Conservation (phyloP, 2,329 filamentous ascomycete genomes). For the Trichoderma sp. region DNA sequence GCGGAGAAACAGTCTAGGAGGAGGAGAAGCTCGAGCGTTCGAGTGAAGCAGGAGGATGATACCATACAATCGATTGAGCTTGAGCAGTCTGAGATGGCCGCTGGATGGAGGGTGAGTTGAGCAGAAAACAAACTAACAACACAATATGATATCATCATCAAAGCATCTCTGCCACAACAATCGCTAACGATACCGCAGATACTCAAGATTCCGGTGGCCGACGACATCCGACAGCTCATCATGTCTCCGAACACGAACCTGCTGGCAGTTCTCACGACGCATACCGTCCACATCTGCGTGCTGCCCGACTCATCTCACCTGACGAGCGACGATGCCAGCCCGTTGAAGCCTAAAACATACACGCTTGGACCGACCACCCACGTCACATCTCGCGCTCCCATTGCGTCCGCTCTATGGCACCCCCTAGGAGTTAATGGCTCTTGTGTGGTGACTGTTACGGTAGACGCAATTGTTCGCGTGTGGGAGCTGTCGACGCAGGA, state of each 20-base stretch:
- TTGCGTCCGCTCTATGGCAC: slow-evolving; percentile 88
- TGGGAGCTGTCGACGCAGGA: slow-evolving; percentile 89
- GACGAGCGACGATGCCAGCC: slow-evolving; percentile 65
- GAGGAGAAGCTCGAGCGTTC: slow-evolving; percentile 40
- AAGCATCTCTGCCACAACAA: background rate
- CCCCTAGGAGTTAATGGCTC: slow-evolving; percentile 81
- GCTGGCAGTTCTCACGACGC: slow-evolving; percentile 81
- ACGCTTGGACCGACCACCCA: slow-evolving; percentile 92
- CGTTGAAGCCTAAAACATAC: slow-evolving; percentile 81
- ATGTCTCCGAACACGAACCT: slow-evolving; percentile 82
- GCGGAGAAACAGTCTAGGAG: slow-evolving; percentile 38
- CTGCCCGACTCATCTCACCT: slow-evolving; percentile 81
- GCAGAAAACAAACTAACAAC: background rate
- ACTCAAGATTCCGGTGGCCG: slow-evolving; percentile 76
- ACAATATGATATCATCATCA: background rate
- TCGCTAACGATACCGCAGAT: slow-evolving; percentile 51
- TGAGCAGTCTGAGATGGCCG: slow-evolving; percentile 36
- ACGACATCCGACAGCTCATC: slow-evolving; percentile 81
- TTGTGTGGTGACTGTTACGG: slow-evolving; percentile 85
- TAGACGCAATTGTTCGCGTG: slow-evolving; percentile 82
- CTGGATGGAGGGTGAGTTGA: slow-evolving; percentile 43
- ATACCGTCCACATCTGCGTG: slow-evolving; percentile 87
- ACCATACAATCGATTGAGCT: slow-evolving; percentile 44
- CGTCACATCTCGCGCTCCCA: slow-evolving; percentile 79
- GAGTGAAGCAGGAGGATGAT: slow-evolving; percentile 54